Percentiles rank a stretch among this genome's conserved stretches.
These are phyloP conservation scores for Phlegmacium glaucopus DNA, from an alignment of 768 basidiomycete genomes.

Conservation along the genomic window DNA sequence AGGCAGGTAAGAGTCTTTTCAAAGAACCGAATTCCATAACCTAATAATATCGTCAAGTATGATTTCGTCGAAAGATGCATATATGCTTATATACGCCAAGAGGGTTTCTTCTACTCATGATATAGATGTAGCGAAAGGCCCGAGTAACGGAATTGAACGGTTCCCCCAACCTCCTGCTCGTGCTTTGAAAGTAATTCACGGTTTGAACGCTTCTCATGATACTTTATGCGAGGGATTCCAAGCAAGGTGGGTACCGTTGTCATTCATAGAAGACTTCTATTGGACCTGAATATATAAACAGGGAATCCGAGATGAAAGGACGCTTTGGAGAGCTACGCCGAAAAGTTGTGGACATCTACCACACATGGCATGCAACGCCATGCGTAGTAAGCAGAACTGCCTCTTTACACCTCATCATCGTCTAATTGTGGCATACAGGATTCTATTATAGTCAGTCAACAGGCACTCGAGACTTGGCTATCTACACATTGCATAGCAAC, in stretches of 20 bases:
- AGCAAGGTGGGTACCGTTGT: conserved; percentile 35
- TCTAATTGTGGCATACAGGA: conserved; percentile 30
- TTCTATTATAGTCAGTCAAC: conserved; percentile 55
- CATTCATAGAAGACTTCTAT: not conserved
- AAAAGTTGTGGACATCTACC: conserved; percentile 59
- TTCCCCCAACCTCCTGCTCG: conserved; percentile 46
- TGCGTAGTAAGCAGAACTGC: conserved; percentile 40
- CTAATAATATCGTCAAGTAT: conserved; percentile 28
- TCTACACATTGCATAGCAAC: conserved; percentile 35
- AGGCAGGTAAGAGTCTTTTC: conserved; percentile 1
- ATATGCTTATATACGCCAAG: conserved; percentile 90
- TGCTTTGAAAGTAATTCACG: conserved; percentile 50
- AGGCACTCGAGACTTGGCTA: conserved; percentile 62
- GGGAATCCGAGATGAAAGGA: conserved; percentile 38
- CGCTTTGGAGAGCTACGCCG: conserved; percentile 49
- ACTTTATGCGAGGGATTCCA: conserved; percentile 47
- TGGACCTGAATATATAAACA: conserved; percentile 18
- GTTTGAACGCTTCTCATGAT: conserved; percentile 54
- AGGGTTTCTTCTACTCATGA: conserved; percentile 16
- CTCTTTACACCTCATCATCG: not conserved
- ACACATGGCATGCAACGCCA: conserved; percentile 50
- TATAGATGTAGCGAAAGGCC: not conserved
- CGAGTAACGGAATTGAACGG: not conserved
- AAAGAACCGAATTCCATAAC: not conserved
- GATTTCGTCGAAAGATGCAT: conserved; percentile 81